These are phyloP conservation scores for Amaranthus hypochondriacus DNA, from an alignment of 148 eudicot genomes.

Conservation along the genomic window DNA sequence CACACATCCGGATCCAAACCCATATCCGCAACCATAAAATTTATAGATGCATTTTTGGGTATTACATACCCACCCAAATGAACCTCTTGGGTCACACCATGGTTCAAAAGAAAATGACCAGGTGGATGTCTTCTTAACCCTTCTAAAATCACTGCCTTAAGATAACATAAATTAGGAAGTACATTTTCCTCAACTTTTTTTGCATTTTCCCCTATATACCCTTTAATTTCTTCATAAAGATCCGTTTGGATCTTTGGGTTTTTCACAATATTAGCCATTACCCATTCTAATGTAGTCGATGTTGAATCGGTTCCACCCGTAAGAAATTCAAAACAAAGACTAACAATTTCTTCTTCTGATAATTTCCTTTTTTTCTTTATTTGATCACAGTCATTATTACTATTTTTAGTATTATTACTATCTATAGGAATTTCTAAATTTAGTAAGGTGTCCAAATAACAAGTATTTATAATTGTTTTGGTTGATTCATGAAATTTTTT, in stretches of 20 bases:
- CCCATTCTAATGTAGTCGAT: conserved; percentile 58
- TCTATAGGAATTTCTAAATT: conserved; percentile 43
- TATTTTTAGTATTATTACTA: conserved; percentile 1
- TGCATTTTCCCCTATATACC: conserved; percentile 25
- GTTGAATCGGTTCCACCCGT: conserved; percentile 71
- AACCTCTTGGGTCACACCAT: conserved; percentile 40
- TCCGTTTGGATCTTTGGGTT: conserved; percentile 37
- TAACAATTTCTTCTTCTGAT: conserved; percentile 31
- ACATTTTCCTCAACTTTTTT: conserved; percentile 38
- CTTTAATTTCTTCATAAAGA: conserved; percentile 45
- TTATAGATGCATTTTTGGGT: conserved; percentile 37
- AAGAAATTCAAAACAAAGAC: conserved; percentile 46
- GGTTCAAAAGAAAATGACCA: conserved; percentile 54
- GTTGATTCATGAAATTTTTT: neutral
- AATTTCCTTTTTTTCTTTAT: conserved; percentile 19
- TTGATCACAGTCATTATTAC: neutral
- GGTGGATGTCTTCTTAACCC: conserved; percentile 71
- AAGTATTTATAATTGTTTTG: conserved; percentile 12
- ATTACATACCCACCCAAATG: conserved; percentile 48
- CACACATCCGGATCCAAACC: conserved; percentile 56
- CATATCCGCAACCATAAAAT: conserved; percentile 67
- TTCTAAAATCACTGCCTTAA: conserved; percentile 68
- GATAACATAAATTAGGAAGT: conserved; percentile 39
- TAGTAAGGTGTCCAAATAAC: conserved; percentile 51
- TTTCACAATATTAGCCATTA: conserved; percentile 68